Conservation (phyloP, 208 protist species). For the Trypanosoma theileri region DNA sequence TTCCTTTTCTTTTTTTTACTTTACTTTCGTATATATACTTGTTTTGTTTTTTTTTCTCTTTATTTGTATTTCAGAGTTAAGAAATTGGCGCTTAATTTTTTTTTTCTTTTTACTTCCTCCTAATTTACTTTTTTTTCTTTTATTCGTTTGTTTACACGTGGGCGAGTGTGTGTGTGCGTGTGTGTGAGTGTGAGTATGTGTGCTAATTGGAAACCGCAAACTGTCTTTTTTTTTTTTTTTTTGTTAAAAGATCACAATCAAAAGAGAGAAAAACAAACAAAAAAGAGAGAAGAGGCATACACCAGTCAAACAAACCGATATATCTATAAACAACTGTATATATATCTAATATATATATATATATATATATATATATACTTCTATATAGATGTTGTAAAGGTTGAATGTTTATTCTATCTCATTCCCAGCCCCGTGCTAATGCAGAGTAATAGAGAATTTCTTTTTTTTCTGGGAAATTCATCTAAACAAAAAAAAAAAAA, state of each 20-base stretch:
- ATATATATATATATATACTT: neutral
- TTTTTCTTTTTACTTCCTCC: constrained; percentile 2
- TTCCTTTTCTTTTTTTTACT: constrained; percentile 15
- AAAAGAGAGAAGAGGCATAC: neutral
- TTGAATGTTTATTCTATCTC: neutral
- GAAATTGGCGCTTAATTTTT: constrained; percentile 11
- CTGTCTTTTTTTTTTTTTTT: constrained; percentile 9
- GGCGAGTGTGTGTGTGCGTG: too few species aligned
- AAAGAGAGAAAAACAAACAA: constrained; percentile 14
- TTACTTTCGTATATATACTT: neutral
- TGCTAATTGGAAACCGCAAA: too few species aligned
- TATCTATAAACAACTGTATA: neutral
- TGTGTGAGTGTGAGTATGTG: too few species aligned
- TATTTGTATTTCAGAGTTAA: constrained; percentile 12
- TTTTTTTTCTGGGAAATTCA: neutral
- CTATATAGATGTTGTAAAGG: neutral
- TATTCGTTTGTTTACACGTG: too few species aligned
- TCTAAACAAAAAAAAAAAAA: constrained; percentile 4
- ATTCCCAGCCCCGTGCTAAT: too few species aligned
- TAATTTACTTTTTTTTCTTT: too few species aligned
- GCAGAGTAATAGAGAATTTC: constrained; percentile 2
- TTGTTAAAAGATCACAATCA: constrained; percentile 5
- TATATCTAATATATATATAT: constrained; percentile 6
- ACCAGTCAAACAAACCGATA: neutral
- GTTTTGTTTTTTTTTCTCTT: constrained; percentile 7